Percentiles rank a stretch among this genome's conserved stretches.
These are phyloP conservation scores for Trichoderma arundinaceum DNA, from an alignment of 2,329 filamentous ascomycete species.

Conservation along the genomic window DNA sequence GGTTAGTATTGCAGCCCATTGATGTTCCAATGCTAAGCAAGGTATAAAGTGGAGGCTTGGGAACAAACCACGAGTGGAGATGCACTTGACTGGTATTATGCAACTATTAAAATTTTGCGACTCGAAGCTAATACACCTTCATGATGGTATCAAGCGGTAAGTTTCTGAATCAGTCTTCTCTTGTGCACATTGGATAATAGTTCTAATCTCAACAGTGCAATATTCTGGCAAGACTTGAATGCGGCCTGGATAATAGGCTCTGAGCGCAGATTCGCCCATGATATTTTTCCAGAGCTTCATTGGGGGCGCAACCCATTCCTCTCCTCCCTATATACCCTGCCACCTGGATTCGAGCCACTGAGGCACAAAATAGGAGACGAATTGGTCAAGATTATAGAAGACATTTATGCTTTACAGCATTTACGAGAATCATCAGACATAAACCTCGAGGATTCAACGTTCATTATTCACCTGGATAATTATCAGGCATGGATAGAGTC, in stretches of 20 bases:
- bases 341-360: slow-evolving; percentile 7
- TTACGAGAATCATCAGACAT: not conserved
- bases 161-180: not conserved
- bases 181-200: not conserved
- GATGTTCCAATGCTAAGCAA: not conserved
- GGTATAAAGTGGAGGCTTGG: slow-evolving; percentile 2
- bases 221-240: slow-evolving; percentile 20
- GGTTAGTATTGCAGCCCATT: not conserved
- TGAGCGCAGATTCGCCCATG: slow-evolving; percentile 4
- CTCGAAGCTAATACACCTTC: slow-evolving; percentile 10
- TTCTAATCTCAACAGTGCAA: slow-evolving; percentile 15
- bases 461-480: slow-evolving; percentile 8
- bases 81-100: slow-evolving; percentile 19
- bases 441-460: not conserved
- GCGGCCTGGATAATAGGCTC: slow-evolving; percentile 21
- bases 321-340: not conserved
- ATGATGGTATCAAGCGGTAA: slow-evolving; percentile 20
- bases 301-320: slow-evolving; percentile 12
- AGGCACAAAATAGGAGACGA: not conserved
- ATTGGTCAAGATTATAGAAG: not conserved
- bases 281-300: slow-evolving; percentile 2
- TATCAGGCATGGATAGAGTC: slow-evolving; percentile 14
- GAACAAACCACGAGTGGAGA: slow-evolving; percentile 18
- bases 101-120: slow-evolving; percentile 14
- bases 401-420: slow-evolving; percentile 13